A percentile compares a stretch with the other conserved stretches of the same genome.
Conservation (phyloP, 2,329 filamentous ascomycete genomes). For the Lachnellula subtilissima region DNA sequence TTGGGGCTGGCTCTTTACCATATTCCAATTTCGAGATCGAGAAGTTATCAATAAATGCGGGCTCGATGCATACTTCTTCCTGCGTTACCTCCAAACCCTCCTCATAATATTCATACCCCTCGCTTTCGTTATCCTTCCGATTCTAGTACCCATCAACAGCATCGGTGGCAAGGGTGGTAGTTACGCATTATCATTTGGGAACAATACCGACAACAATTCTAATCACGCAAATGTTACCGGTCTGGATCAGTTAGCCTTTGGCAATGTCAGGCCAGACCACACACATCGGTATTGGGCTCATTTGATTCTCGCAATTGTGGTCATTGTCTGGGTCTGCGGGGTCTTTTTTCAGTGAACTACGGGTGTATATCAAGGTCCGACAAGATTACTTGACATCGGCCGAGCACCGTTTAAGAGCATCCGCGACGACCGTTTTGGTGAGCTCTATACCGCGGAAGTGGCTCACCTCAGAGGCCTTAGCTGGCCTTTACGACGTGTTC, state of each 20-base stretch:
- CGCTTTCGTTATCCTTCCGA: conserved; percentile 70
- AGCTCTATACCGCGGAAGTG: conserved; percentile 87
- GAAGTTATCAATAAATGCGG: conserved; percentile 94
- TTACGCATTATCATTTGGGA: conserved; percentile 32
- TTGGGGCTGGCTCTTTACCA: conserved; percentile 45
- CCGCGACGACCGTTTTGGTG: conserved; percentile 91
- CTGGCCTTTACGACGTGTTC: conserved; percentile 88
- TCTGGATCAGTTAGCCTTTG: conserved; percentile 80
- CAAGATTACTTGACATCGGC: conserved; percentile 94
- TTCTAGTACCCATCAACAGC: conserved; percentile 81
- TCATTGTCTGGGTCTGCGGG: conserved; percentile 79
- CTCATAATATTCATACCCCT: conserved; percentile 90
- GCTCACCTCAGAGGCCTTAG: conserved; percentile 76
- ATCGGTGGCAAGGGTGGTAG: conserved; percentile 58
- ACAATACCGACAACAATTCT: conserved; percentile 28
- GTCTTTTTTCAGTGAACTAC: conserved; percentile 83
- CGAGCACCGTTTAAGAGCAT: conserved; percentile 87
- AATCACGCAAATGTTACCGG: conserved; percentile 41
- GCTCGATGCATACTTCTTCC: conserved; percentile 94
- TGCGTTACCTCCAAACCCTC: conserved; percentile 81
- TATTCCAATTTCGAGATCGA: conserved; percentile 66
- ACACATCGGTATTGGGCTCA: conserved; percentile 78
- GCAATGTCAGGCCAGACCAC: conserved; percentile 68
- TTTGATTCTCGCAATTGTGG: conserved; percentile 69
- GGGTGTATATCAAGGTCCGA: conserved; percentile 84